phyloP scores from a whole-genome alignment of 192 early-diverging fungal species.

The Linnemannia hyalina region DNA sequence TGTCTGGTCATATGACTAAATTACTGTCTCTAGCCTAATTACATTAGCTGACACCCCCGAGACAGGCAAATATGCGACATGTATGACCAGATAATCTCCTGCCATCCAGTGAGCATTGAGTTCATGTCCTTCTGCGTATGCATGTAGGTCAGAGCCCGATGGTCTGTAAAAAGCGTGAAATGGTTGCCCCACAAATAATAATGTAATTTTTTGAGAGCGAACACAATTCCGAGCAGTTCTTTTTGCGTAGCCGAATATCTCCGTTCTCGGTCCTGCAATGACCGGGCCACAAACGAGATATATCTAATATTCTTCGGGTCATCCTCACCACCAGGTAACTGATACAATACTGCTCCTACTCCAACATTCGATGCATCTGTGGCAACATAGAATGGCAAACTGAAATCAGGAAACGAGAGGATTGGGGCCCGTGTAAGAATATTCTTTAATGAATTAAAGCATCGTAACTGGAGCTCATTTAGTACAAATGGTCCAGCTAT shows the following conservation, averaged over 20 bases:
- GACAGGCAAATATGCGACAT: too few species aligned
- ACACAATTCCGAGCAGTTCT: slow-evolving; percentile 36
- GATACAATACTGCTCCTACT: slow-evolving; percentile 45
- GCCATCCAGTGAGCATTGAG: slow-evolving; percentile 27
- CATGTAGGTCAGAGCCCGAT: slow-evolving; percentile 14
- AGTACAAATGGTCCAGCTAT: background rate
- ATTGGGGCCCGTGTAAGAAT: slow-evolving; percentile 8
- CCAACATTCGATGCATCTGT: slow-evolving; percentile 54
- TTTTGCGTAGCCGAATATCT: slow-evolving; percentile 47
- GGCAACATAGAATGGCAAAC: slow-evolving; percentile 31
- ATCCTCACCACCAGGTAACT: slow-evolving; percentile 21
- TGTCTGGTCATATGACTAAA: too few species aligned
- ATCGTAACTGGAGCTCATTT: background rate
- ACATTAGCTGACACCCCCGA: too few species aligned
- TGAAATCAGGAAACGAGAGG: slow-evolving; percentile 27
- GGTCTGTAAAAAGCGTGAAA: slow-evolving; percentile 16
- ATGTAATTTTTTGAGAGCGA: slow-evolving; percentile 16
- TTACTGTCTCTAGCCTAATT: too few species aligned
- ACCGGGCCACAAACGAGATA: slow-evolving; percentile 47
- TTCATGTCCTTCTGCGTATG: slow-evolving; percentile 23
- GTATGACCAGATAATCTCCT: slow-evolving; percentile 18
- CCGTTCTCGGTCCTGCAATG: slow-evolving; percentile 32
- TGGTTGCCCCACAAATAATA: slow-evolving; percentile 15
- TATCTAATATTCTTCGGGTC: slow-evolving; percentile 30
- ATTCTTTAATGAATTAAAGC: slow-evolving; percentile 25